Evolutionary conservation across 768 basidiomycete species (phyloP).

Genomic region (Hortiboletus campestris): DNA sequence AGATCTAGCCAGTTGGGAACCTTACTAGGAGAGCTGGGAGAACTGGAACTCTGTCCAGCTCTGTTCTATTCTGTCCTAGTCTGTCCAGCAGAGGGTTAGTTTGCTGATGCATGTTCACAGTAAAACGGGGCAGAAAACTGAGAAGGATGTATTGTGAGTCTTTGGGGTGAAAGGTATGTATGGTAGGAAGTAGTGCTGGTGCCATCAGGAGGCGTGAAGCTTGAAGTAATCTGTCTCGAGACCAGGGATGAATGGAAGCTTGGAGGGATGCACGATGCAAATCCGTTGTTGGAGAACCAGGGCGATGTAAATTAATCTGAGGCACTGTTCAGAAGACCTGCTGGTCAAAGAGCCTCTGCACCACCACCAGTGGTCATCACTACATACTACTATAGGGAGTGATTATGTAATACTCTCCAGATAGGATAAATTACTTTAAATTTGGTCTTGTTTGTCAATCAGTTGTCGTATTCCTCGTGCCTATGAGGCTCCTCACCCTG

Average conservation of each 20-base stretch:
- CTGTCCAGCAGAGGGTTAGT: too few relatives aligned
- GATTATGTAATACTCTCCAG: too few relatives aligned
- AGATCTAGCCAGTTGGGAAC: too few relatives aligned
- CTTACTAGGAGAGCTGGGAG: too few relatives aligned
- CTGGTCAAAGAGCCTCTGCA: slow-evolving; percentile 61
- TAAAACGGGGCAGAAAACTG: not conserved
- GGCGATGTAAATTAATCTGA: slow-evolving; percentile 33
- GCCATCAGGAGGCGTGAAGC: not conserved
- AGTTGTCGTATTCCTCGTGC: too few relatives aligned
- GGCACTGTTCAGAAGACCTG: slow-evolving; percentile 32
- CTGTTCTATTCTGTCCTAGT: too few relatives aligned
- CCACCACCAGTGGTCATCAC: too few relatives aligned
- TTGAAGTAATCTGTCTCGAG: slow-evolving; percentile 12
- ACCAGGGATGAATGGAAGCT: slow-evolving; percentile 24
- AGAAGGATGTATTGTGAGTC: not conserved
- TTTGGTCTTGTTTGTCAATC: too few relatives aligned
- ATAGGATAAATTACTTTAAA: too few relatives aligned
- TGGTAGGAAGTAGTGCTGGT: not conserved
- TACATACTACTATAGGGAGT: too few relatives aligned
- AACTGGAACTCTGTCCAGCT: too few relatives aligned
- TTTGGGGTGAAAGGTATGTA: not conserved
- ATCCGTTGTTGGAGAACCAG: slow-evolving; percentile 54
- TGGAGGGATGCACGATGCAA: slow-evolving; percentile 28
- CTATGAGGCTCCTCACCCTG: too few relatives aligned
- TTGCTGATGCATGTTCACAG: not conserved